These are phyloP conservation scores for Quercus suber DNA, from an alignment of 306 rosid genomes.

Conservation along the genomic window DNA sequence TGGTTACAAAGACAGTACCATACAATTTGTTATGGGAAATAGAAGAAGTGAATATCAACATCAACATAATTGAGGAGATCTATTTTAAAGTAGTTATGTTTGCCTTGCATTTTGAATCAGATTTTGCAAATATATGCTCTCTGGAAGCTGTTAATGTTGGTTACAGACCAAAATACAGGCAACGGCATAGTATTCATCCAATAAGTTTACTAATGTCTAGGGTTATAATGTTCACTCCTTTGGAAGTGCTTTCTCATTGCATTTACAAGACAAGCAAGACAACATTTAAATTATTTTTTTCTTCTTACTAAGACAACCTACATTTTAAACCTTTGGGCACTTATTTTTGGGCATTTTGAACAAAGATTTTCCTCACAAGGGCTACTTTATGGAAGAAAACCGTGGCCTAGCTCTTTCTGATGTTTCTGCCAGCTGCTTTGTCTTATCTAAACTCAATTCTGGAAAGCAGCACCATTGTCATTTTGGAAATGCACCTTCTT, in stretches of 20 bases:
- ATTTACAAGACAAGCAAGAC: slow-evolving; percentile 37
- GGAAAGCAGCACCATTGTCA: slow-evolving; percentile 34
- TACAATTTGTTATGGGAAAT: slow-evolving; percentile 62
- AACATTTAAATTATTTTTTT: slow-evolving; percentile 59
- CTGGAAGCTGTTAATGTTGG: slow-evolving; percentile 61
- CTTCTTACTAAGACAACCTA: slow-evolving; percentile 56
- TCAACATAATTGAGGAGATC: slow-evolving; percentile 55
- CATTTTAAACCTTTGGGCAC: slow-evolving; percentile 73
- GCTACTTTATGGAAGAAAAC: slow-evolving; percentile 27
- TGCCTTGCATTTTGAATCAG: slow-evolving; percentile 42
- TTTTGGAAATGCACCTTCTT: slow-evolving; percentile 35
- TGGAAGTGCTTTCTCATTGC: slow-evolving; percentile 51
- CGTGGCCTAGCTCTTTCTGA: slow-evolving; percentile 41
- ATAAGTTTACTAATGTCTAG: slow-evolving; percentile 49
- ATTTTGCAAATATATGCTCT: slow-evolving; percentile 63
- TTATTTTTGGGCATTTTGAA: slow-evolving; percentile 42
- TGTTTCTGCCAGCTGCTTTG: slow-evolving; percentile 63
- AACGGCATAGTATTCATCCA: slow-evolving; percentile 45
- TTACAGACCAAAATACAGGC: slow-evolving; percentile 41
- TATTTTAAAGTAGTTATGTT: slow-evolving; percentile 42
- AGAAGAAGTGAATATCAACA: slow-evolving; percentile 31
- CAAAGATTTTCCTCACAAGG: slow-evolving; percentile 32
- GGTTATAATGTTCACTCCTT: slow-evolving; percentile 53
- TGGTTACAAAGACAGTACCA: slow-evolving; percentile 37
- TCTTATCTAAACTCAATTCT: slow-evolving; percentile 46